These are phyloP conservation scores for Urtica urens DNA, from an alignment of 306 rosid genomes.

Conservation along the genomic window DNA sequence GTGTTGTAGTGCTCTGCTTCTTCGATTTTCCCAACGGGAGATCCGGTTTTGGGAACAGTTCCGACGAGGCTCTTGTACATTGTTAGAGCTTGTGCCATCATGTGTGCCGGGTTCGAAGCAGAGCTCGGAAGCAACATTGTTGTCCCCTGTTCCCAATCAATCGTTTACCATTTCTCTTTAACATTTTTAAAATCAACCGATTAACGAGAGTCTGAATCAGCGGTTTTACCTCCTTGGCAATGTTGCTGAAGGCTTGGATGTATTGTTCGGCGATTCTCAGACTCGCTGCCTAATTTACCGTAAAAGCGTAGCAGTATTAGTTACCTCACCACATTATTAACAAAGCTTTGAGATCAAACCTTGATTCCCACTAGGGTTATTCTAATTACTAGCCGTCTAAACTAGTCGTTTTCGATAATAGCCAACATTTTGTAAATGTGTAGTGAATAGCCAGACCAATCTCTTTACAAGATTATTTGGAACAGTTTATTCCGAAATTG, in stretches of 20 bases:
- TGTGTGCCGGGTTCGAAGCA: constrained; percentile 71
- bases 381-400: too few relatives aligned
- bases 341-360: too few relatives aligned
- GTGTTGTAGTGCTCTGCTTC: constrained; percentile 19
- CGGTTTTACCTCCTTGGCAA: constrained; percentile 77
- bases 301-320: too few relatives aligned
- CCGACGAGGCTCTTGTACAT: constrained; percentile 74
- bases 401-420: too few relatives aligned
- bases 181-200: not conserved
- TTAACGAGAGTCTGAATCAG: not conserved
- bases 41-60: constrained; percentile 29
- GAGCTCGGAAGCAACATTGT: constrained; percentile 92
- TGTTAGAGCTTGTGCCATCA: constrained; percentile 92
- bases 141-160: constrained; percentile 47
- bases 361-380: too few relatives aligned
- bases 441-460: too few relatives aligned
- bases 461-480: too few relatives aligned
- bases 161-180: not conserved
- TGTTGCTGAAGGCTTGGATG: constrained; percentile 69
- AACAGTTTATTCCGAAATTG: too few relatives aligned
- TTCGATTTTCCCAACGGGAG: constrained; percentile 18
- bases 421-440: too few relatives aligned
- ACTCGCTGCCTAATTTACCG: constrained; percentile 98
- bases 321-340: too few relatives aligned
- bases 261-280: constrained; percentile 90